A percentile compares a stretch with the other conserved stretches of the same genome.
phyloP scores from a whole-genome alignment of 805 yeast species.

The Ogataea dorogensis region DNA sequence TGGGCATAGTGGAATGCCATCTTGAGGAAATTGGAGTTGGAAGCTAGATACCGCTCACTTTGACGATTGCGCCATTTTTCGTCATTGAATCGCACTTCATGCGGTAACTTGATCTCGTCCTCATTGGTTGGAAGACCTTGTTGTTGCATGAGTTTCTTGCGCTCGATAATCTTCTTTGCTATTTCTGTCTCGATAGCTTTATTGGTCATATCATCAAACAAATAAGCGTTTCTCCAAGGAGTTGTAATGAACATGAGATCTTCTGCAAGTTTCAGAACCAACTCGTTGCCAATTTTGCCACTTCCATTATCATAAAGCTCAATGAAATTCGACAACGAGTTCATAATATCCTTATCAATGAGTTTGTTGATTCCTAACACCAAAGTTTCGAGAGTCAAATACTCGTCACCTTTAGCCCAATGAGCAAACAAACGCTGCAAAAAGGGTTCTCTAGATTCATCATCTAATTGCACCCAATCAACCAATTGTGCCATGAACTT shows the following conservation, averaged over 20 bases:
- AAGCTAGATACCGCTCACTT: conserved; percentile 76
- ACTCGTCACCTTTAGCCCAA: conserved; percentile 67
- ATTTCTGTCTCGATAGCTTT: conserved; percentile 62
- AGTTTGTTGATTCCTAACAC: conserved; percentile 71
- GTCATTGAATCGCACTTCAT: conserved; percentile 61
- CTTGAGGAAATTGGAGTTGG: conserved; percentile 83
- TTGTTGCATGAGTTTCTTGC: conserved; percentile 34
- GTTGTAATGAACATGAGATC: conserved; percentile 78
- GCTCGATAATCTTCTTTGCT: conserved; percentile 57
- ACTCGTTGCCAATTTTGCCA: conserved; percentile 71
- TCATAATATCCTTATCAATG: conserved; percentile 72
- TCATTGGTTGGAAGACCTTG: conserved; percentile 30
- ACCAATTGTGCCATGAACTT: conserved; percentile 76
- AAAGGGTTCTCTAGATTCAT: conserved; percentile 45
- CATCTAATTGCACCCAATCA: conserved; percentile 61
- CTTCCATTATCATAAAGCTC: conserved; percentile 64
- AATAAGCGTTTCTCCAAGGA: conserved; percentile 76
- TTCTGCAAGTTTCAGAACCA: conserved; percentile 81
- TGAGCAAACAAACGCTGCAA: conserved; percentile 60
- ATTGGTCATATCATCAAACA: conserved; percentile 64
- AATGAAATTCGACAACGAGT: conserved; percentile 74
- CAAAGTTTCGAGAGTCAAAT: conserved; percentile 65
- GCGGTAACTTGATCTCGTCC: conserved; percentile 50
- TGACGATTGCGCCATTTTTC: conserved; percentile 61
- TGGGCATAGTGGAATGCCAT: conserved; percentile 89